Conservation (phyloP, 495 filamentous ascomycete genomes). For the Evansstolkia leycettana region DNA sequence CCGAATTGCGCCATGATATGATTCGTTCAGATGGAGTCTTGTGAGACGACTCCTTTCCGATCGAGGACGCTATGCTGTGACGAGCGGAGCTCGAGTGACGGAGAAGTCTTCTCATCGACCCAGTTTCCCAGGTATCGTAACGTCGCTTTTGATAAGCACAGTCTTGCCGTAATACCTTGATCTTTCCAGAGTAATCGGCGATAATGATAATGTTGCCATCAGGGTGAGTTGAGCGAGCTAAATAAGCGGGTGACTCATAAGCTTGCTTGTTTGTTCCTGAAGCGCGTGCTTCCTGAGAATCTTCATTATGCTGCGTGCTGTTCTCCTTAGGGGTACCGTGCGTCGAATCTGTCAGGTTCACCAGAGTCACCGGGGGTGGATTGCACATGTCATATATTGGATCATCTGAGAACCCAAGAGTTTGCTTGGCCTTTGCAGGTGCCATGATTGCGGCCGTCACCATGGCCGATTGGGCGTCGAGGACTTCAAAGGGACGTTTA, state of each 20-base stretch:
- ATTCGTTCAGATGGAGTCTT: constrained; percentile 71
- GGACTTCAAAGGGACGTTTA: constrained; percentile 70
- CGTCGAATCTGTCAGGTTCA: constrained; percentile 53
- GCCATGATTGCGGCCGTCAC: constrained; percentile 83
- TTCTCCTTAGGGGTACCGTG: constrained; percentile 9
- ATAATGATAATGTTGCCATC: constrained; percentile 90
- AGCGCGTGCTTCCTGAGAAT: constrained; percentile 10
- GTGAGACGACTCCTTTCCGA: constrained; percentile 31
- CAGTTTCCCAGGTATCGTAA: constrained; percentile 38
- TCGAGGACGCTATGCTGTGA: constrained; percentile 36
- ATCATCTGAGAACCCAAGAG: constrained; percentile 71
- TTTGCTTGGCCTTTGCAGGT: constrained; percentile 62
- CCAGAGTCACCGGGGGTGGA: constrained; percentile 77
- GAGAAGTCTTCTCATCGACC: constrained; percentile 65
- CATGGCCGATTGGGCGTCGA: constrained; percentile 80
- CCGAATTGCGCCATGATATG: constrained; percentile 76
- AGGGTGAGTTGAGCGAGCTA: constrained; percentile 60
- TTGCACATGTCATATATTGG: constrained; percentile 95
- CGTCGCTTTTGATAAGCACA: constrained; percentile 60
- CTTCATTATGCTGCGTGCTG: constrained; percentile 10
- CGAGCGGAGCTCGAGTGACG: constrained; percentile 55
- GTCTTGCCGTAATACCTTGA: constrained; percentile 92
- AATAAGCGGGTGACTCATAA: constrained; percentile 54
- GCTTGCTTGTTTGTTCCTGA: constrained; percentile 41
- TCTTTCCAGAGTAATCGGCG: constrained; percentile 73